Percentiles rank a stretch among this genome's conserved stretches.
Conservation (phyloP, 805 yeast species). For the Candida koratica region DNA sequence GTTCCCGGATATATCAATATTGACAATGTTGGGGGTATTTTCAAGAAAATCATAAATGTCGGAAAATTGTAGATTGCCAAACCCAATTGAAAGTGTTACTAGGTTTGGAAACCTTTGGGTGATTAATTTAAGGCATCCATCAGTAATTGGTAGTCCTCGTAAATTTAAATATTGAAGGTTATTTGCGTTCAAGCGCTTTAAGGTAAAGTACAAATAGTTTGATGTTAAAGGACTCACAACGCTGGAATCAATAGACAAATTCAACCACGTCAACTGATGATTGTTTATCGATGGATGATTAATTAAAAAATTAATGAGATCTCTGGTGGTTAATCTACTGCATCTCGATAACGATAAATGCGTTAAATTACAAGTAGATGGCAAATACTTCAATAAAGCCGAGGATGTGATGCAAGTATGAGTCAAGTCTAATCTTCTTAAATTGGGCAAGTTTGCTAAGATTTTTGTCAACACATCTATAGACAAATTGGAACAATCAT, state of each 20-base stretch:
- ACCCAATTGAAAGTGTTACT: constrained; percentile 42
- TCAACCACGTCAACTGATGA: constrained; percentile 59
- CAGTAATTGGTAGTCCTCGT: constrained; percentile 60
- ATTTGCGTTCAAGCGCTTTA: constrained; percentile 43
- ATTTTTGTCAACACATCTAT: constrained; percentile 51
- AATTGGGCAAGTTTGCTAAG: constrained; percentile 51
- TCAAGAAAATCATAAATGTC: constrained; percentile 36
- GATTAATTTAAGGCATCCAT: constrained; percentile 34
- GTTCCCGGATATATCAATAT: constrained; percentile 65
- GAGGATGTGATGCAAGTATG: constrained; percentile 74
- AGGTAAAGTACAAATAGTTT: constrained; percentile 44
- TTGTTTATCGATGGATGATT: constrained; percentile 61
- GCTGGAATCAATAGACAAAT: constrained; percentile 58
- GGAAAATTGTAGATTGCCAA: constrained; percentile 33
- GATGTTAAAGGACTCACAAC: constrained; percentile 56
- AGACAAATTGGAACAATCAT: constrained; percentile 81
- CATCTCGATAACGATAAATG: constrained; percentile 62
- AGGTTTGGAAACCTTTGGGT: constrained; percentile 36
- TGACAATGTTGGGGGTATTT: constrained; percentile 36
- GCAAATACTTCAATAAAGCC: constrained; percentile 50
- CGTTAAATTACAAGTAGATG: constrained; percentile 57
- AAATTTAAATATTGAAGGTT: constrained; percentile 51
- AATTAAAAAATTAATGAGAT: constrained; percentile 62
- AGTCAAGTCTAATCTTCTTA: constrained; percentile 70
- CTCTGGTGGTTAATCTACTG: constrained; percentile 67